Evolutionary conservation across 2,329 filamentous ascomycete species (phyloP).

Genomic region (Fonsecaea monophora): DNA sequence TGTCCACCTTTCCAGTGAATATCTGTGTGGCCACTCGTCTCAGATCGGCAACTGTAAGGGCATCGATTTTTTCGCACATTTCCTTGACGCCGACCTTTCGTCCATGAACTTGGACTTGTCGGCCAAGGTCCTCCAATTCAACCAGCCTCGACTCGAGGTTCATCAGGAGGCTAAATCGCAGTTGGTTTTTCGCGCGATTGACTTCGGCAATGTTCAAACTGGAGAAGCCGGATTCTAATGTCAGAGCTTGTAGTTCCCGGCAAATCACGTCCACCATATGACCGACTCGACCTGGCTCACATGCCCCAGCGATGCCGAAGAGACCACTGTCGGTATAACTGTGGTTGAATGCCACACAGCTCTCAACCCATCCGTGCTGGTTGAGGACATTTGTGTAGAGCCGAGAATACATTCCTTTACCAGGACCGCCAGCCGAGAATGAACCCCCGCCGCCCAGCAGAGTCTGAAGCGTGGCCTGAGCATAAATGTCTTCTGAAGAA

Average conservation of each 20-base stretch:
- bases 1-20: conserved; percentile 76
- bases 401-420: conserved; percentile 98
- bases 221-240: conserved; percentile 75
- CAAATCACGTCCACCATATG: conserved; percentile 96
- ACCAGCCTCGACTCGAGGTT: conserved; percentile 98
- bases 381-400: conserved; percentile 98
- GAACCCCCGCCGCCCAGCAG: conserved; percentile 94
- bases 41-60: conserved; percentile 79
- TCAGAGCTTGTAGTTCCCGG: conserved; percentile 80
- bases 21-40: conserved; percentile 79
- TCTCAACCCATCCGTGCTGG: conserved; percentile 97
- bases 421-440: conserved; percentile 93
- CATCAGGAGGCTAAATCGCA: conserved; percentile 89
- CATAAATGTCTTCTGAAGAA: conserved; percentile 90
- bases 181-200: conserved; percentile 93
- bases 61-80: conserved; percentile 89
- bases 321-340: conserved; percentile 94
- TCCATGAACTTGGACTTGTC: conserved; percentile 96
- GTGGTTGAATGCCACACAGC: conserved; percentile 95
- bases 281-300: conserved; percentile 76
- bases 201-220: conserved; percentile 79
- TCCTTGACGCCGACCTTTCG: conserved; percentile 88
- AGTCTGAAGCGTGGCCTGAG: conserved; percentile 91
- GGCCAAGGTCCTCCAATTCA: conserved; percentile 91
- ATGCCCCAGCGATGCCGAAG: conserved; percentile 90